phyloP scores from a whole-genome alignment of 2,329 filamentous ascomycete genomes.

The Arthrobotrys megalospora region DNA sequence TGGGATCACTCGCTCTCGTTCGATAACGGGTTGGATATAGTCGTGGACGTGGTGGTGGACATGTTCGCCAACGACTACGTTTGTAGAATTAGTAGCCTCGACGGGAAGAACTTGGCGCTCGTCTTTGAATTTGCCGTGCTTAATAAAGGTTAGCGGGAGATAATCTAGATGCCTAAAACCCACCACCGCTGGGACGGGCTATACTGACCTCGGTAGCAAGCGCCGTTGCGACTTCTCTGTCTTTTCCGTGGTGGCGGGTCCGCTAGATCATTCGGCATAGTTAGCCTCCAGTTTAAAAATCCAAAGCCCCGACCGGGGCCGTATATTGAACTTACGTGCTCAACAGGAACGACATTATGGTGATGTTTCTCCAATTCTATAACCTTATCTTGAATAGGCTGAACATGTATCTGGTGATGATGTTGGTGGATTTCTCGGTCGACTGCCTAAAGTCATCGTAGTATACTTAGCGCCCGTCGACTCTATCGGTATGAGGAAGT shows the following conservation, averaged over 20 bases:
- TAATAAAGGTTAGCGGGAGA: background rate
- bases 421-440: slow-evolving; percentile 77
- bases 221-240: slow-evolving; percentile 38
- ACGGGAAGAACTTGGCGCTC: slow-evolving; percentile 50
- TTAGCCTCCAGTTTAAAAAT: slow-evolving; percentile 10
- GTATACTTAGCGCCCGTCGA: slow-evolving; percentile 15
- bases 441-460: slow-evolving; percentile 68
- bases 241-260: slow-evolving; percentile 44
- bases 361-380: slow-evolving; percentile 50
- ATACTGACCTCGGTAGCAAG: slow-evolving; percentile 63
- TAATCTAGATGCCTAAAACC: background rate
- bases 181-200: slow-evolving; percentile 63
- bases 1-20: slow-evolving; percentile 79
- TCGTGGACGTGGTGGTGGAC: slow-evolving; percentile 78
- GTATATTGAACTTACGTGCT: slow-evolving; percentile 41
- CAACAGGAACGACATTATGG: slow-evolving; percentile 43
- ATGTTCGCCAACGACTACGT: slow-evolving; percentile 74
- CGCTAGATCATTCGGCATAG: slow-evolving; percentile 21
- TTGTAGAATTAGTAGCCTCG: slow-evolving; percentile 63
- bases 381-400: slow-evolving; percentile 72
- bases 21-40: slow-evolving; percentile 78
- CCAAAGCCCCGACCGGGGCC: too few relatives aligned
- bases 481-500: background rate
- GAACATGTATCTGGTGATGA: slow-evolving; percentile 75
- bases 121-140: slow-evolving; percentile 53